Percentiles rank a stretch among this genome's conserved stretches.
These are phyloP conservation scores for Sphaerulina populicola DNA, from an alignment of 2,329 filamentous ascomycete genomes.

Conservation along the genomic window DNA sequence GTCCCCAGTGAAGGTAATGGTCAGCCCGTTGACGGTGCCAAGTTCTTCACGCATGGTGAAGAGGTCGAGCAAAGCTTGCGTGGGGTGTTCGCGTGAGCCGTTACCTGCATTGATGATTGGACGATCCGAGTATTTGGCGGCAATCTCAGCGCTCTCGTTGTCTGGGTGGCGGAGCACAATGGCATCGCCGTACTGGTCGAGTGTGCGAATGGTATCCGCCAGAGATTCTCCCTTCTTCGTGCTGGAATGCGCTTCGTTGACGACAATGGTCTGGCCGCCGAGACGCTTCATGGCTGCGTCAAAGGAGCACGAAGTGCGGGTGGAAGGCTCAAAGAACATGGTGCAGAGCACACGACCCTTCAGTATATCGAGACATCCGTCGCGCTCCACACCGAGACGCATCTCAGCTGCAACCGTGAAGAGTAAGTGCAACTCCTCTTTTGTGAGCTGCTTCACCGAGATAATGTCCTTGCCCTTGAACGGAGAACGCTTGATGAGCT, in stretches of 20 bases:
- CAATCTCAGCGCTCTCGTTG: constrained; percentile 68
- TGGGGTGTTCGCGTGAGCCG: constrained; percentile 90
- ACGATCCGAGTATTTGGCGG: constrained; percentile 77
- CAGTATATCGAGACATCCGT: constrained; percentile 79
- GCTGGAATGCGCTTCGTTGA: constrained; percentile 76
- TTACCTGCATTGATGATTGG: constrained; percentile 97
- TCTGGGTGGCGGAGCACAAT: constrained; percentile 92
- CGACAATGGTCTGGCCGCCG: constrained; percentile 73
- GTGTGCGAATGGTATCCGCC: constrained; percentile 85
- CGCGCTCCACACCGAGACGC: constrained; percentile 85
- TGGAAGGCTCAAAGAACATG: constrained; percentile 97
- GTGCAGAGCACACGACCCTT: constrained; percentile 80
- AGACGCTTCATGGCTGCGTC: constrained; percentile 98
- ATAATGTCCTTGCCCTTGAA: constrained; percentile 88
- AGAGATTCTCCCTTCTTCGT: constrained; percentile 91
- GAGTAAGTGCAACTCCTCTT: constrained; percentile 79
- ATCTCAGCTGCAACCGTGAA: constrained; percentile 98
- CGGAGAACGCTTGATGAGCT: constrained; percentile 67
- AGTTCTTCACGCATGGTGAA: constrained; percentile 98
- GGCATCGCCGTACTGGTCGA: constrained; percentile 89
- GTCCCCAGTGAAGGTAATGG: constrained; percentile 92
- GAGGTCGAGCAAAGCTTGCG: constrained; percentile 92
- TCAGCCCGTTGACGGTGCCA: constrained; percentile 88
- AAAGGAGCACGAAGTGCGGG: constrained; percentile 88
- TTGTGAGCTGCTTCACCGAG: constrained; percentile 82